A percentile compares a stretch with the other conserved stretches of the same genome.
phyloP scores from a whole-genome alignment of 1,139 yeast genomes.

The Suhomyces anneliseae region DNA sequence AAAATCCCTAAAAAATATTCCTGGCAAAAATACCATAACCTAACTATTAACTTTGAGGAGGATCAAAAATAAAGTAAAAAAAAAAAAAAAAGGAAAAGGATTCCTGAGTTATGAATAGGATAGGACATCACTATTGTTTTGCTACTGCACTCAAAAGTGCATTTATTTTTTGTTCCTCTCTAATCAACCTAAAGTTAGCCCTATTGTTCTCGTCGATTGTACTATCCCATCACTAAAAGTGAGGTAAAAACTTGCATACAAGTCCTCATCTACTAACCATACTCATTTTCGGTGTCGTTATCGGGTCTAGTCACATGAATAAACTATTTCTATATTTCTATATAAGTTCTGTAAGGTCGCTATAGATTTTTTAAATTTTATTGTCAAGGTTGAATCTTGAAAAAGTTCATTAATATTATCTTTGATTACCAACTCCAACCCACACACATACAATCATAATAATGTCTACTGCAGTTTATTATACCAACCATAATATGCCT shows the following conservation, averaged over 20 bases:
- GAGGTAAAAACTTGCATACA: conserved; percentile 8
- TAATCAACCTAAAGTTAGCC: neutral
- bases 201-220: conserved; percentile 3
- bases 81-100: neutral
- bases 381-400: conserved; percentile 1
- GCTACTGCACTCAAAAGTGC: neutral
- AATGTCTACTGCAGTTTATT: conserved; percentile 37
- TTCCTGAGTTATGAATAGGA: neutral
- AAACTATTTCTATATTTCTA: conserved; percentile 1
- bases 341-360: conserved; percentile 5
- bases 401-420: neutral
- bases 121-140: neutral
- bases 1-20: neutral
- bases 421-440: neutral
- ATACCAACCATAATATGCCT: conserved; percentile 28
- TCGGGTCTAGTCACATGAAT: conserved; percentile 11
- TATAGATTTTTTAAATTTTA: neutral
- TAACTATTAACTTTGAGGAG: neutral
- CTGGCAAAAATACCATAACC: too few species aligned
- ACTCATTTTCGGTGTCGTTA: conserved; percentile 7
- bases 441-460: neutral
- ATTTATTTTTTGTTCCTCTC: neutral
- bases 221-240: conserved; percentile 8
- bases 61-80: neutral
- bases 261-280: neutral